phyloP scores from a whole-genome alignment of 75 land plant species.

The Picea sitchensis region DNA sequence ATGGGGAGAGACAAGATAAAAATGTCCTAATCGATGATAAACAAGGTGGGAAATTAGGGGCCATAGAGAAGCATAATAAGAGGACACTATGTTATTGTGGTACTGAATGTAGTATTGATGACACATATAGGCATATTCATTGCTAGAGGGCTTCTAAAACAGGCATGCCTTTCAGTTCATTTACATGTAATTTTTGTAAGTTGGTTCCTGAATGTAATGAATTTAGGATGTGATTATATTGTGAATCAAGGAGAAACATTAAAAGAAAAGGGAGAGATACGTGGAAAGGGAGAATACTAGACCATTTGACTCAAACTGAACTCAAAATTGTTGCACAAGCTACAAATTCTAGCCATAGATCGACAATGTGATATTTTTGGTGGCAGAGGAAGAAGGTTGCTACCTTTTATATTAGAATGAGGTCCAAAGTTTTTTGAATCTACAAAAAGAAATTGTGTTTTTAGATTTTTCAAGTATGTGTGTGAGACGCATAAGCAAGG shows the following conservation, averaged over 20 bases:
- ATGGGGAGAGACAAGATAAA: too few species aligned
- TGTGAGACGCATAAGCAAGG: too few species aligned
- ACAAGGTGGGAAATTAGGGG: neutral
- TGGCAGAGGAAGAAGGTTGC: too few species aligned
- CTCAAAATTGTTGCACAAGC: too few species aligned
- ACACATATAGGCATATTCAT: neutral
- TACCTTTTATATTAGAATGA: too few species aligned
- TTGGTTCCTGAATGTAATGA: neutral
- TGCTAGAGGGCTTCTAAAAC: neutral
- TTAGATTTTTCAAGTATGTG: too few species aligned
- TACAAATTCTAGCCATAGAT: too few species aligned
- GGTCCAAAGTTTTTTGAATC: too few species aligned
- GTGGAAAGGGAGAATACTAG: neutral
- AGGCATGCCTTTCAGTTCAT: neutral
- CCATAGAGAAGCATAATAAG: neutral
- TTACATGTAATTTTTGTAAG: neutral
- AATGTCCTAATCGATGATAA: too few species aligned
- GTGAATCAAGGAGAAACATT: neutral
- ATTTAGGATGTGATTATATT: neutral
- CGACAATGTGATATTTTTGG: too few species aligned
- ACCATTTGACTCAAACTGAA: neutral
- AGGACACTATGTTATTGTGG: neutral
- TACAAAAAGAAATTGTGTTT: too few species aligned
- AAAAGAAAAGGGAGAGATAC: neutral
- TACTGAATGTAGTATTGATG: neutral